Base-by-base conservation (phyloP, 1,139 yeast species). In the Geotrichum klebahnii region DNA sequence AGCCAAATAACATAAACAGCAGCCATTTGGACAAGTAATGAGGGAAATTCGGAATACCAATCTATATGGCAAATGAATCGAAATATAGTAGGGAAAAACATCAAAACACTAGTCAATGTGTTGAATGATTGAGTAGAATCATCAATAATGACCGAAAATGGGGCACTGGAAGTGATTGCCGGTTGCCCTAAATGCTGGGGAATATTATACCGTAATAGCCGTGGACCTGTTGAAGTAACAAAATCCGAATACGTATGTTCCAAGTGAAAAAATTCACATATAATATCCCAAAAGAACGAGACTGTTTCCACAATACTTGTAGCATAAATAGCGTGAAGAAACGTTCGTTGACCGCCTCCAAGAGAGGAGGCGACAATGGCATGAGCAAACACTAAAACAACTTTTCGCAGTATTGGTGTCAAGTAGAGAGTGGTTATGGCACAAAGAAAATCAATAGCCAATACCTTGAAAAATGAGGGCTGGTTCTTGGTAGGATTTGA, bases 341-440 rank as follows among this genome's bases (percentile, higher is more conserved):
- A 61, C 12, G 58, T 52, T 12, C 55, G 47, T 3, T 58, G 60
- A 1, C 71, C 69, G 3, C 70, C 71, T 9, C 68, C 67, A 33
- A 67, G 52, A 5, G 63, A 53, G 2, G 71, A 57, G 12, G 71
- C 69, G 14, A 67, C 67, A 28, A 64, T 60, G 3, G 70, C 68
- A 39, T 66, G 64, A 5, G 71, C 69, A 47, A 67, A 61, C n/a
- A 61, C 57, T 38, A 60, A 37, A 9, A 63, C 63, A 19, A 61
- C 54, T 36, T 56, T 56, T 20, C 59, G 54, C 16, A 61, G 51
- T 23, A 59, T 48, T 3, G 65, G 65, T 16, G 58, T 51, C 3
- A 61, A 53, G 38, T 61, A 62, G 1, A 62, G 46, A 2, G 64
- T 59, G 10, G 57, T 52, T 24, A 58, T 51, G 5, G 65, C 64